These are phyloP conservation scores for Beauveria sp. DNA, from an alignment of 2,329 filamentous ascomycete species.

Conservation along the genomic window DNA sequence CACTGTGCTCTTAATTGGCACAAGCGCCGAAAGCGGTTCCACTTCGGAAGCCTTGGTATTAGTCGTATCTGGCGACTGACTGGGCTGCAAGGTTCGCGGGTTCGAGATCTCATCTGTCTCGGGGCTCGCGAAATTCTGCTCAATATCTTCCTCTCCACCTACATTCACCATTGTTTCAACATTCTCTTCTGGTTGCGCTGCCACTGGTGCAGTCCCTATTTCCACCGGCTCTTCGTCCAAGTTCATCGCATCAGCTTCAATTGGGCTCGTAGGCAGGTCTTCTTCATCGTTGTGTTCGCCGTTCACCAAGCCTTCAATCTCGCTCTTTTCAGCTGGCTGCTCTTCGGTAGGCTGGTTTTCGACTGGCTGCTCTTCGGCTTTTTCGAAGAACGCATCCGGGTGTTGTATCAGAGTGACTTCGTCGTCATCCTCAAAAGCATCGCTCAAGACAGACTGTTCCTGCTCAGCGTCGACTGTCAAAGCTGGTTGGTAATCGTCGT, in stretches of 20 bases:
- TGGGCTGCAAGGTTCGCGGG: conserved; percentile 35
- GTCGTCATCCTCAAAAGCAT: conserved; percentile 23
- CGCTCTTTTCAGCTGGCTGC: conserved; percentile 15
- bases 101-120: conserved; percentile 38
- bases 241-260: conserved; percentile 31
- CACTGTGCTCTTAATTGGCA: conserved; percentile 24
- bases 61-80: conserved; percentile 40
- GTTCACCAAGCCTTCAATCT: neutral
- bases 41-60: conserved; percentile 44
- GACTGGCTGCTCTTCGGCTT: conserved; percentile 10
- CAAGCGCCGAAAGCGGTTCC: conserved; percentile 32
- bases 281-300: neutral
- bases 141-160: conserved; percentile 15
- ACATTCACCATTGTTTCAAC: conserved; percentile 17
- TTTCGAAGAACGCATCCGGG: conserved; percentile 18
- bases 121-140: conserved; percentile 28
- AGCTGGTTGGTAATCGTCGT: conserved; percentile 3
- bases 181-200: conserved; percentile 4
- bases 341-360: conserved; percentile 2
- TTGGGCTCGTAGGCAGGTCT: neutral
- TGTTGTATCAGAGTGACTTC: conserved; percentile 27
- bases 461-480: conserved; percentile 23
- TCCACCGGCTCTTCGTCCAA: conserved; percentile 25
- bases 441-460: conserved; percentile 13
- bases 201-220: neutral